These are phyloP conservation scores for Manihot esculenta DNA, from an alignment of 441 rosid genomes.

Conservation along the genomic window DNA sequence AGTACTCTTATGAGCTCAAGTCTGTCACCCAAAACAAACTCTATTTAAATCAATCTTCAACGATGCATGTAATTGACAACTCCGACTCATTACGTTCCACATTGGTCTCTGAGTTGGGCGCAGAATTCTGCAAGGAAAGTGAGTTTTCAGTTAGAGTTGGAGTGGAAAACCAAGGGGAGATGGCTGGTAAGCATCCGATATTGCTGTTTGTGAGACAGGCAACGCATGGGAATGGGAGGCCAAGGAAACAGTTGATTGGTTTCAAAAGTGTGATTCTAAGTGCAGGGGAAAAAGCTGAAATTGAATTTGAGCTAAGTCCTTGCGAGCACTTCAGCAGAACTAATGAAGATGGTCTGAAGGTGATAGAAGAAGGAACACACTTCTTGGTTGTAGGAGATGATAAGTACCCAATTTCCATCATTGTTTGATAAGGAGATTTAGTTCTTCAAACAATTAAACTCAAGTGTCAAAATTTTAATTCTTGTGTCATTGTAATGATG, in stretches of 20 bases:
- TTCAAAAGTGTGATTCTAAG: slow-evolving; percentile 65
- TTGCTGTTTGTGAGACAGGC: slow-evolving; percentile 57
- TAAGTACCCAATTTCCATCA: slow-evolving; percentile 47
- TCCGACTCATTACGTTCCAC: slow-evolving; percentile 31
- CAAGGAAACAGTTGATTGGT: slow-evolving; percentile 61
- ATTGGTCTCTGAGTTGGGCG: slow-evolving; percentile 52
- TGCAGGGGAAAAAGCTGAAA: slow-evolving; percentile 53
- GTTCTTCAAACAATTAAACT: not conserved
- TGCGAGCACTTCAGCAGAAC: slow-evolving; percentile 74
- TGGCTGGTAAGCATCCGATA: slow-evolving; percentile 73
- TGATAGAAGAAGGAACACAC: slow-evolving; percentile 65
- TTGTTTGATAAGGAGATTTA: slow-evolving; percentile 28
- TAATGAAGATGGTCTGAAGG: slow-evolving; percentile 60
- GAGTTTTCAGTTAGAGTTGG: slow-evolving; percentile 42
- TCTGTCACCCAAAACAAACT: slow-evolving; percentile 29
- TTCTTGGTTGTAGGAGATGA: slow-evolving; percentile 70
- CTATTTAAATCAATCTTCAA: slow-evolving; percentile 39
- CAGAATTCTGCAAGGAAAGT: slow-evolving; percentile 41
- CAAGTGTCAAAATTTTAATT: not conserved
- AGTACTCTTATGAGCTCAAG: slow-evolving; percentile 48
- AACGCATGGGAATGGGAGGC: slow-evolving; percentile 52
- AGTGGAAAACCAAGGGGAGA: slow-evolving; percentile 69
- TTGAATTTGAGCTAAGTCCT: slow-evolving; percentile 55
- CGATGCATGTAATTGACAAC: slow-evolving; percentile 1
- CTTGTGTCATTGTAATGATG: not conserved